Base-by-base conservation (phyloP, 179 eudicot genomes). In the Amaranthus tricolor region DNA sequence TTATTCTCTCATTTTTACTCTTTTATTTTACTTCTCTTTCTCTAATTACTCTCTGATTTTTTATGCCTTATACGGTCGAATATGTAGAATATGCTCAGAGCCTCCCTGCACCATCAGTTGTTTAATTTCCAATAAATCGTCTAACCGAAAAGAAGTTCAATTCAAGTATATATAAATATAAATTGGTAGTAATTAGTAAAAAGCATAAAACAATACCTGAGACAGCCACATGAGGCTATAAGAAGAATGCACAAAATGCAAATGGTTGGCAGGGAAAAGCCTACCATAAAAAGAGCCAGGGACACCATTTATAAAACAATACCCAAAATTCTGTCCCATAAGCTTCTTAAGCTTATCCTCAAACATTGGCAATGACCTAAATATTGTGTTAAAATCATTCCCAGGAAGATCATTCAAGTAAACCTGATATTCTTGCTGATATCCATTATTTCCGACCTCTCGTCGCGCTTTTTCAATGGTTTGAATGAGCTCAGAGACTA, bases 281-380 rank as follows among this genome's bases (percentile, higher is more conserved):
- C 94, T 79, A 0, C 88, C 86, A 71, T 90, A 83, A 78, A 90
- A 90, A 48, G 94, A 86, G 4, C 91, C 94, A 0, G 90, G 86
- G 7, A 82, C 81, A 0, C 79, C 89, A 2, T 77, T 73, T 0
- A 86, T 50, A 62, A 79, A 90, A 74, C 88, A 90, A 31, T 70
- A 50, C 10, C 74, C 79, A 17, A 61, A 52, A 0, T 16, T 59
- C 14, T 20, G 50, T 43, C 57, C 78, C 70, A 70, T 19, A 19
- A 21, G 51, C 20, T 84, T 66, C 44, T 74, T 52, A 48, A 77
- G 79, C 13, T 49, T 14, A 11, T 70, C 68, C 24, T 70, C 53
- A 57, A 86, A 88, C 1, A 59, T 64, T 9, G 86, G 76, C 43
- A 84, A 70, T 19, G 82, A 75, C 54, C 53, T 64, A 71, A 89